phyloP scores from a whole-genome alignment of 2,329 filamentous ascomycete species.

The Cryphonectria carpinicola region DNA sequence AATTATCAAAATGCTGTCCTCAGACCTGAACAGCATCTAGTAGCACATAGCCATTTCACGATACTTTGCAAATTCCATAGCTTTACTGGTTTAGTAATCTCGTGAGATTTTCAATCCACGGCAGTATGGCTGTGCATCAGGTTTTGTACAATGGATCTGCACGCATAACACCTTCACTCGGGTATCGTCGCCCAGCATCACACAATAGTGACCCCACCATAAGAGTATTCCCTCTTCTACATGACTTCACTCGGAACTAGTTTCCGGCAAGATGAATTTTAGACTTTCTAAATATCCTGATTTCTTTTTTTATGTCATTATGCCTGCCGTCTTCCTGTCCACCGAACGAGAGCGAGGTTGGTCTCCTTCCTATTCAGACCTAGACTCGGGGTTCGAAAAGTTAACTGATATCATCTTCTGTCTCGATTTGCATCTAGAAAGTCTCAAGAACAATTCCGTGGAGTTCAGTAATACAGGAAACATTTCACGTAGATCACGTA shows the following conservation, averaged over 20 bases:
- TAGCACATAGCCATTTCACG: background rate
- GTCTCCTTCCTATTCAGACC: slow-evolving; percentile 12
- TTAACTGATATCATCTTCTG: background rate
- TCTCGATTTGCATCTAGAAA: background rate
- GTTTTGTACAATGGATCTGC: background rate
- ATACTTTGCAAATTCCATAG: background rate
- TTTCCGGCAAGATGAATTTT: background rate
- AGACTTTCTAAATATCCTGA: too few species aligned
- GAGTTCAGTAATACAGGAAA: background rate
- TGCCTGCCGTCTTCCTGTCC: background rate
- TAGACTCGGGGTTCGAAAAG: slow-evolving; percentile 16
- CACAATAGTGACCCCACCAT: background rate
- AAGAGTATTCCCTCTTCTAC: background rate
- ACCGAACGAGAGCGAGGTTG: background rate
- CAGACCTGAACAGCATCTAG: background rate
- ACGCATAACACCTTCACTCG: background rate
- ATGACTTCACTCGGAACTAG: background rate
- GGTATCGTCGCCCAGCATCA: background rate
- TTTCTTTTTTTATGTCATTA: background rate
- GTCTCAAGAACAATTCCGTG: background rate
- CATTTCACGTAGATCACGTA: background rate
- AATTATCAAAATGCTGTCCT: background rate
- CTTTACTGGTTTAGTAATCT: background rate
- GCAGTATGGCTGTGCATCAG: background rate
- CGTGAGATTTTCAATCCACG: too few species aligned